These are phyloP conservation scores for Cicer pinnatifidum DNA, from an alignment of 306 rosid genomes.

Conservation along the genomic window DNA sequence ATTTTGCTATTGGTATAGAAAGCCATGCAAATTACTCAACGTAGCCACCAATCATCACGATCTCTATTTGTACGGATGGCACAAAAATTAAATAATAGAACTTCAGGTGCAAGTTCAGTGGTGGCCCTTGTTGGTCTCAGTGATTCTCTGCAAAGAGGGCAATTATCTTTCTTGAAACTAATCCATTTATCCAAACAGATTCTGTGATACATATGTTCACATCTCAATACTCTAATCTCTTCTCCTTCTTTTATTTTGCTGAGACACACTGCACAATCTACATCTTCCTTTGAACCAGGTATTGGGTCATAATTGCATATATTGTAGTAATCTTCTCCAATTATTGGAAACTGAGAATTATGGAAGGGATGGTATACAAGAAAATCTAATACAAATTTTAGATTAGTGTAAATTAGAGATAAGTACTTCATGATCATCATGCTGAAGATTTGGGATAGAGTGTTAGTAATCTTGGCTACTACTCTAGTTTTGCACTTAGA, in stretches of 20 bases:
- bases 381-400: conserved; percentile 44
- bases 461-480: too few species aligned
- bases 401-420: too few species aligned
- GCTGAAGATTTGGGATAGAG: too few species aligned
- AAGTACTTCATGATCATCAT: conserved; percentile 13
- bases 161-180: conserved; percentile 30
- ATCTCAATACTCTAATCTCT: not conserved
- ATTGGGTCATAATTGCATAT: not conserved
- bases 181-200: conserved; percentile 55
- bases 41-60: conserved; percentile 56
- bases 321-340: not conserved
- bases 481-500: too few species aligned
- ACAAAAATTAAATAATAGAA: conserved; percentile 40
- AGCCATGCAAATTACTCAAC: conserved; percentile 31
- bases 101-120: not conserved
- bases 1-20: not conserved
- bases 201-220: conserved; percentile 51
- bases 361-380: conserved; percentile 44
- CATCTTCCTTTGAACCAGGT: conserved; percentile 2
- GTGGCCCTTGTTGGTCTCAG: too few species aligned
- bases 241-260: conserved; percentile 42
- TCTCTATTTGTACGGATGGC: conserved; percentile 1
- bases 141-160: conserved; percentile 47
- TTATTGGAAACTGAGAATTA: not conserved
- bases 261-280: conserved; percentile 55